These are phyloP conservation scores for Populus deltoides DNA, from an alignment of 345 rosid species.

Conservation along the genomic window DNA sequence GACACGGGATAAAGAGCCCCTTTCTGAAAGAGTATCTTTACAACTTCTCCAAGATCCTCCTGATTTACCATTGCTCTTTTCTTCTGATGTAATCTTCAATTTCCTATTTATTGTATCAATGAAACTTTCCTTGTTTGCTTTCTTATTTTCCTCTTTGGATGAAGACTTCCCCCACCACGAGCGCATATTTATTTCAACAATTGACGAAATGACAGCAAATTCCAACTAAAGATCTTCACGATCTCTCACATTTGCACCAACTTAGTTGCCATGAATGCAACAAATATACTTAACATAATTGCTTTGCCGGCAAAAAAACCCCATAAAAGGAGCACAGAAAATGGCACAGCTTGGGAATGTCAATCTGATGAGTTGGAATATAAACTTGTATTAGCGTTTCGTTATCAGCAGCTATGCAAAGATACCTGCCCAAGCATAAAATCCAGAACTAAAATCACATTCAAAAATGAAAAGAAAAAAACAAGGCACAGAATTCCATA, in stretches of 20 bases:
- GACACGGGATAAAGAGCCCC: slow-evolving; percentile 20
- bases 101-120: slow-evolving; percentile 26
- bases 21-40: slow-evolving; percentile 17
- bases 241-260: slow-evolving; percentile 22
- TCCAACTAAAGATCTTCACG: slow-evolving; percentile 21
- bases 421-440: not conserved
- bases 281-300: slow-evolving; percentile 25
- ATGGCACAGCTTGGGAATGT: not conserved
- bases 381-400: slow-evolving; percentile 4
- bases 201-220: not conserved
- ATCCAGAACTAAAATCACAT: not conserved
- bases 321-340: slow-evolving; percentile 2
- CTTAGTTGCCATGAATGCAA: slow-evolving; percentile 20
- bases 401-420: not conserved
- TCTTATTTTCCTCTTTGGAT: slow-evolving; percentile 32
- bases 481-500: not conserved
- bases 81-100: slow-evolving; percentile 22
- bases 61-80: slow-evolving; percentile 10
- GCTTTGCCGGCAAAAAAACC: slow-evolving; percentile 6
- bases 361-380: not conserved
- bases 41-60: slow-evolving; percentile 17
- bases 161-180: slow-evolving; percentile 18
- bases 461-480: slow-evolving; percentile 1
- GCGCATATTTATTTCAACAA: slow-evolving; percentile 35
- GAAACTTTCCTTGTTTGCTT: slow-evolving; percentile 25